Conservation (phyloP, 2,329 filamentous ascomycete genomes). For the Teratosphaeria zuluensis region DNA sequence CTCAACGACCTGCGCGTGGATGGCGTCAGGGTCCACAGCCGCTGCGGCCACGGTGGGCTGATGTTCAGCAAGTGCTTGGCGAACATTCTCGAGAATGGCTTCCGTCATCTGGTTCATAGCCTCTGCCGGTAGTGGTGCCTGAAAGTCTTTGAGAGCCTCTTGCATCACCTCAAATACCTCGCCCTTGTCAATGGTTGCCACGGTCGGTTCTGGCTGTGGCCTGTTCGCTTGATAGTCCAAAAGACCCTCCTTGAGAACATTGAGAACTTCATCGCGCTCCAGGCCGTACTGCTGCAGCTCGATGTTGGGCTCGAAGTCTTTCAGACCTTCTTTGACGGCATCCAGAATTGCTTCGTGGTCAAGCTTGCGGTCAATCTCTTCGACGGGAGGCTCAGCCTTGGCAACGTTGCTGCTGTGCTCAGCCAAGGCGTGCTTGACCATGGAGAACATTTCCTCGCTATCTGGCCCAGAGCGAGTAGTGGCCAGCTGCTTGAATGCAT, state of each 20-base stretch:
- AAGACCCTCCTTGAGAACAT: conserved; percentile 77
- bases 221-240: conserved; percentile 56
- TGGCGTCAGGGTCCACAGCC: conserved; percentile 36
- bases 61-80: conserved; percentile 78
- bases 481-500: conserved; percentile 24
- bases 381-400: conserved; percentile 13
- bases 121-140: conserved; percentile 60
- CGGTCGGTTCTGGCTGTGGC: conserved; percentile 35
- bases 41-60: conserved; percentile 42
- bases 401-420: conserved; percentile 47
- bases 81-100: conserved; percentile 73
- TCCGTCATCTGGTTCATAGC: conserved; percentile 60
- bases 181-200: conserved; percentile 58
- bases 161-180: conserved; percentile 79
- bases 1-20: conserved; percentile 46
- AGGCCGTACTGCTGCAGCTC: conserved; percentile 83
- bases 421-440: conserved; percentile 63
- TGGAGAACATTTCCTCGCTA: conserved; percentile 76
- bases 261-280: conserved; percentile 80
- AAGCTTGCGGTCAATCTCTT: conserved; percentile 26
- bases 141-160: conserved; percentile 75
- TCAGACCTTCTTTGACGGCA: conserved; percentile 83
- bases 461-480: conserved; percentile 31
- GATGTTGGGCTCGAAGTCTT: conserved; percentile 88
- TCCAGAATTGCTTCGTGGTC: conserved; percentile 68